phyloP scores from a whole-genome alignment of 768 basidiomycete species.

The Cubamyces lactineus region DNA sequence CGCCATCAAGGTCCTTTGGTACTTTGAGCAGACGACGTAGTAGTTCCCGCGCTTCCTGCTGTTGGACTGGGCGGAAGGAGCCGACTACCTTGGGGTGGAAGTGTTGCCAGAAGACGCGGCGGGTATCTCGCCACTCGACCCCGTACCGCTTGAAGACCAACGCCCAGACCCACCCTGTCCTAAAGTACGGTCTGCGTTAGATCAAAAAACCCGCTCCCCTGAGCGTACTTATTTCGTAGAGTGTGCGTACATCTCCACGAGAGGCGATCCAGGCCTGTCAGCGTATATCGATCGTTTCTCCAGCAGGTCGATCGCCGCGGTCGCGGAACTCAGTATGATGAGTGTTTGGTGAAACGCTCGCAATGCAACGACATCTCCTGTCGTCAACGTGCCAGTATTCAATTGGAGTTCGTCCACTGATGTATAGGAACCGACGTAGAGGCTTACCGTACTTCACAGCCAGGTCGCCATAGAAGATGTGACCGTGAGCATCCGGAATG shows the following conservation, averaged over 20 bases:
- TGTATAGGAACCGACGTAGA: no score
- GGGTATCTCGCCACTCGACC: slow-evolving; percentile 18
- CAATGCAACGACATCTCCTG: slow-evolving; percentile 33
- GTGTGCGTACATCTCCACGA: background rate
- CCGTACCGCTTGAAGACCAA: slow-evolving; percentile 16
- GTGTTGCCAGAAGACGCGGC: slow-evolving; percentile 27
- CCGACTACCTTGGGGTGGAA: slow-evolving; percentile 14
- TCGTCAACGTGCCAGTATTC: no score
- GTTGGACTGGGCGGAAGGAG: slow-evolving; percentile 7
- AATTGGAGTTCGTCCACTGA: no score
- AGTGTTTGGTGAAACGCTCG: slow-evolving; percentile 27
- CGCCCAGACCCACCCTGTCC: background rate
- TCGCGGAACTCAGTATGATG: slow-evolving; percentile 28
- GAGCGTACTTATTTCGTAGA: no score
- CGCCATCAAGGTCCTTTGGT: background rate
- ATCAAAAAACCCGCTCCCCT: no score
- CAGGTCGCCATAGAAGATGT: background rate
- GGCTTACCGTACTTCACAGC: background rate
- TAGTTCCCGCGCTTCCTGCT: background rate
- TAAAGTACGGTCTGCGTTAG: background rate
- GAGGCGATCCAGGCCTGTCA: slow-evolving; percentile 25
- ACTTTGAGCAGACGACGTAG: background rate
- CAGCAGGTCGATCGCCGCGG: slow-evolving; percentile 29
- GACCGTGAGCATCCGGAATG: slow-evolving; percentile 7
- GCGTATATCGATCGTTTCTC: slow-evolving; percentile 34